Percentiles rank a stretch among this genome's conserved stretches.
These are phyloP conservation scores for Urostyla sp. DNA, from an alignment of 73 alveolate species.

Conservation along the genomic window DNA sequence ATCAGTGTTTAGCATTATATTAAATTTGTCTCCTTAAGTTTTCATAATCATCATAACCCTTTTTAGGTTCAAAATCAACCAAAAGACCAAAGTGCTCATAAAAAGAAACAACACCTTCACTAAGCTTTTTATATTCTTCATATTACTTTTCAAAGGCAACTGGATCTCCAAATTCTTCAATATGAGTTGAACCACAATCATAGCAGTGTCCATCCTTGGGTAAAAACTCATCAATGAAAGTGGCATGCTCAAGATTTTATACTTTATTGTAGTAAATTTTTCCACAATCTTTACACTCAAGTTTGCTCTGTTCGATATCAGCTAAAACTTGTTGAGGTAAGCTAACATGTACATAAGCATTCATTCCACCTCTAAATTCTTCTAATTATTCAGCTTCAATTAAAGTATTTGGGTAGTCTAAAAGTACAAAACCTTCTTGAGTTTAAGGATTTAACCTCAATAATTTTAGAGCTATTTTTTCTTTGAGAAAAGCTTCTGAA, in stretches of 20 bases:
- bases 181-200: conserved; percentile 59
- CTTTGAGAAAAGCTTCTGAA: conserved; percentile 31
- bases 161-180: conserved; percentile 55
- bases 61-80: conserved; percentile 59
- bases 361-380: conserved; percentile 64
- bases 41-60: conserved; percentile 66
- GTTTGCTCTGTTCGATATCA: conserved; percentile 55
- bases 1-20: conserved; percentile 55
- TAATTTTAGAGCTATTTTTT: conserved; percentile 32
- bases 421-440: conserved; percentile 60
- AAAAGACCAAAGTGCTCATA: conserved; percentile 57
- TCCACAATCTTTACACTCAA: conserved; percentile 61
- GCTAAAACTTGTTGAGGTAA: conserved; percentile 60
- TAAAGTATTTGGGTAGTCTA: conserved; percentile 59
- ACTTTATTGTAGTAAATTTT: conserved; percentile 42
- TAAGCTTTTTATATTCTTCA: conserved; percentile 26
- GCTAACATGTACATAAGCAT: conserved; percentile 66
- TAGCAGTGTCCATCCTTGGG: conserved; percentile 66
- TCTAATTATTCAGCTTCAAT: conserved; percentile 65
- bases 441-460: conserved; percentile 53
- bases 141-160: conserved; percentile 37
- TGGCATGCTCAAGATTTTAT: conserved; percentile 43
- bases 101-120: conserved; percentile 53
- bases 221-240: background rate
- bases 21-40: conserved; percentile 56